Base-by-base conservation (phyloP, 2,329 filamentous ascomycete species). In the Apiospora saccharicola region DNA sequence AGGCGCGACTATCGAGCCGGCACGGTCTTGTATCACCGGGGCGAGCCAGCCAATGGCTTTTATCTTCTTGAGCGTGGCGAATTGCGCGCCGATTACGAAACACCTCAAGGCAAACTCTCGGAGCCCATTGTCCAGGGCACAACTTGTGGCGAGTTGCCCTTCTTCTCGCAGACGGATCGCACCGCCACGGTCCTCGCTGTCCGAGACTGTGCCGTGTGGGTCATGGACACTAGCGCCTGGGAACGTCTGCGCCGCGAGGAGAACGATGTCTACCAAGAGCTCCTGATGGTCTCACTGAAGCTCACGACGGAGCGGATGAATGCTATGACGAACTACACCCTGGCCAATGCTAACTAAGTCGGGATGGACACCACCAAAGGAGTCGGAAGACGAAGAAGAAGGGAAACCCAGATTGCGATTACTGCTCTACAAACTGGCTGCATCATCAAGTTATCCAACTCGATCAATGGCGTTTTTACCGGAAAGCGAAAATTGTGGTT, bases 51-150 rank as follows among this genome's bases (percentile, higher is more conserved):
- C 0, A 89, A 91, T 43, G 94, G 92, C 3, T 98, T 99, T 83
- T 98, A 98, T 80, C 88, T 99, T 5, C 84, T 99, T 0, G 95
- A 99, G 82, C 89, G 91, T 7, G 96, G 96, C 47, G 95, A 98
- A 76, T 86, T 99, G 44, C 90, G 95, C 22, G 94, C 93, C 3
- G 95, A 98, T 78, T 98, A 99, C 80, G 90, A 96, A 74, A 88
- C 97, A 44, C 95, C 96, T 0, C 96, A 98, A 80, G 96, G 96
- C 0, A 90, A 89, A 77, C 93, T 97, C 76, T 94, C 93, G 74
- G 96, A 99, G 82, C 94, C 94, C 78, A 98, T 98, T 71, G 92
- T 98, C 0, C 94, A 95, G 0, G 96, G 96, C 22, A 96, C 96
- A 1, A 98, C 96, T 0, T 98, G 96, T 77, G 96, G 96, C 47